Evolutionary conservation across 2,329 filamentous ascomycete species (phyloP).

Genomic region (Biscogniauxia sp.): DNA sequence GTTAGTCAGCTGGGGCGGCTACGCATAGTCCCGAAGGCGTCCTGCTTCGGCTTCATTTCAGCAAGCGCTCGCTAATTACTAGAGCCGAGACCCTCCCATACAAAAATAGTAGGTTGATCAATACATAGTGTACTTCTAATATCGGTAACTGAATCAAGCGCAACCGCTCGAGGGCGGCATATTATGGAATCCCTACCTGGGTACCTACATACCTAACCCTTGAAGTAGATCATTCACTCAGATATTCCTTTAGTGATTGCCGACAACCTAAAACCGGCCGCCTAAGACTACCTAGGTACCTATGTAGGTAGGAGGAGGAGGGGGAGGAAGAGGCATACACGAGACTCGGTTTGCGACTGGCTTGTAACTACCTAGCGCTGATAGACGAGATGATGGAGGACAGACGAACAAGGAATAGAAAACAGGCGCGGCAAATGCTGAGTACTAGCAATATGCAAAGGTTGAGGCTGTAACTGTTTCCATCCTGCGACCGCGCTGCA

Average conservation of each 20-base stretch:
- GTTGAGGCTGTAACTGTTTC: too few species aligned
- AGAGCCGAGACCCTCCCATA: slow-evolving; percentile 11
- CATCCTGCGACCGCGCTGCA: not conserved
- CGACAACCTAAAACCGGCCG: slow-evolving; percentile 12
- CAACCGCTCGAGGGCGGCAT: slow-evolving; percentile 19
- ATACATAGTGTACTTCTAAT: not conserved
- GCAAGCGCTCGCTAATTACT: slow-evolving; percentile 18
- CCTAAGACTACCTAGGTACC: slow-evolving; percentile 7
- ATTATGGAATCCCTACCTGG: not conserved
- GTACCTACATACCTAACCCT: not conserved
- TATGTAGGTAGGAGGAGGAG: too few species aligned
- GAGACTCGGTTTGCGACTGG: slow-evolving; percentile 15
- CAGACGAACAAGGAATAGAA: not conserved
- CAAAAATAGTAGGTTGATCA: slow-evolving; percentile 3
- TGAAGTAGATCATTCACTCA: slow-evolving; percentile 4
- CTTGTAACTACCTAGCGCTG: slow-evolving; percentile 14
- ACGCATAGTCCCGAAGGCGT: slow-evolving; percentile 8
- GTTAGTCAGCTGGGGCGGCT: slow-evolving; percentile 10
- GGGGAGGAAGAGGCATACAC: slow-evolving; percentile 3
- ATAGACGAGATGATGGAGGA: slow-evolving; percentile 9
- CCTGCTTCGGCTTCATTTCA: slow-evolving; percentile 15
- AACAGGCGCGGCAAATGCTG: not conserved
- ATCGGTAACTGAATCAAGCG: slow-evolving; percentile 24
- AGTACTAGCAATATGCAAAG: not conserved
- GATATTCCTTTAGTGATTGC: slow-evolving; percentile 10